These are phyloP conservation scores for Ilyonectria sp. DNA, from an alignment of 2,329 filamentous ascomycete species.

Conservation along the genomic window DNA sequence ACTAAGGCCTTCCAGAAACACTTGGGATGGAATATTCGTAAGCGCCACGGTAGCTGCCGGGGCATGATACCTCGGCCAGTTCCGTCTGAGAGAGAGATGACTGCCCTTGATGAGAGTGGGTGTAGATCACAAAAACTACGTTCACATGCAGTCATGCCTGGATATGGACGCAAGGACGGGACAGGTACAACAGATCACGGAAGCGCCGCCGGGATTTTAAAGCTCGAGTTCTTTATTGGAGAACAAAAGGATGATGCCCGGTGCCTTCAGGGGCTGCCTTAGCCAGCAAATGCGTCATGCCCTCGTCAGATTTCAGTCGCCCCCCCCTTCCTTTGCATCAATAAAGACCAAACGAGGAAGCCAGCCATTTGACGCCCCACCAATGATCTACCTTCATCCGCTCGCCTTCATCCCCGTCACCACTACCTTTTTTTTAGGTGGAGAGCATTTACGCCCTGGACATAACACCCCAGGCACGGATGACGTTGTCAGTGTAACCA, in stretches of 20 bases:
- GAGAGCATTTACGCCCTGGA: conserved; percentile 80
- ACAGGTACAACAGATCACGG: conserved; percentile 41
- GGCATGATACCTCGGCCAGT: neutral
- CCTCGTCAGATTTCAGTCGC: conserved; percentile 54
- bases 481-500: conserved; percentile 99
- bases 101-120: neutral
- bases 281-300: conserved; percentile 57
- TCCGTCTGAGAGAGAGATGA: neutral
- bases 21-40: neutral
- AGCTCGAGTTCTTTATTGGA: conserved; percentile 56
- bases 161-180: neutral
- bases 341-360: conserved; percentile 63
- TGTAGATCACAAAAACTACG: conserved; percentile 46
- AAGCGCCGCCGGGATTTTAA: conserved; percentile 37
- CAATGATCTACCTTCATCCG: conserved; percentile 60
- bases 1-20: neutral
- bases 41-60: neutral
- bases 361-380: conserved; percentile 63
- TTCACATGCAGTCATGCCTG: neutral
- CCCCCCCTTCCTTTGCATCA: conserved; percentile 56
- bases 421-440: conserved; percentile 45
- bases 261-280: conserved; percentile 57
- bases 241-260: conserved; percentile 59
- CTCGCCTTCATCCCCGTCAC: conserved; percentile 44
- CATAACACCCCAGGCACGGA: conserved; percentile 98